phyloP scores from a whole-genome alignment of 2,329 filamentous ascomycete genomes.

The Onygenales sp. region DNA sequence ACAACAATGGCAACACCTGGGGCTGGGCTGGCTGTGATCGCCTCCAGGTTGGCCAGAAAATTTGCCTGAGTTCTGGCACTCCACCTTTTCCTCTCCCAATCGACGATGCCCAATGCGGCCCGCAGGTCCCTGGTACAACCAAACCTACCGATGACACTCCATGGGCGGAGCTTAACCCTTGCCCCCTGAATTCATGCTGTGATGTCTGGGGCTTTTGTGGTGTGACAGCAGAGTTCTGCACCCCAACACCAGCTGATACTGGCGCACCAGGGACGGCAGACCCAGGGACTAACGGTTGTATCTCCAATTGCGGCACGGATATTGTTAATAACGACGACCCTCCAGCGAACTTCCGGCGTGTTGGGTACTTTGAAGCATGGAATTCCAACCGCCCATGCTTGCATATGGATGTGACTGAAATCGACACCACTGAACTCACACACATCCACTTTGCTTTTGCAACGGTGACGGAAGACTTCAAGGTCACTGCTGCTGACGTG shows the following conservation, averaged over 20 bases:
- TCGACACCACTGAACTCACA: conserved; percentile 16
- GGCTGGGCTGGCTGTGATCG: conserved; percentile 31
- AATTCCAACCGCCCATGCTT: conserved; percentile 22
- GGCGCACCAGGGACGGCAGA: conserved; percentile 29
- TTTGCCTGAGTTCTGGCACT: conserved; percentile 33
- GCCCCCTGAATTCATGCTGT: conserved; percentile 36
- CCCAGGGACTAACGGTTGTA: conserved; percentile 26
- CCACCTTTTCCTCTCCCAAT: conserved; percentile 33
- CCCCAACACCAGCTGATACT: conserved; percentile 11
- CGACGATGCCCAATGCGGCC: conserved; percentile 36
- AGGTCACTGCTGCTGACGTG: conserved; percentile 15
- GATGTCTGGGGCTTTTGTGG: conserved; percentile 32
- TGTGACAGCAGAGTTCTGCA: conserved; percentile 36
- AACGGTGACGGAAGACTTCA: conserved; percentile 22
- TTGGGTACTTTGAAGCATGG: conserved; percentile 26
- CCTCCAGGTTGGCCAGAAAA: conserved; percentile 20
- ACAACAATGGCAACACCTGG: conserved; percentile 37
- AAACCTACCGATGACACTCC: conserved; percentile 23
- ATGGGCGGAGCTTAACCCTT: conserved; percentile 35
- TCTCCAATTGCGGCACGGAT: conserved; percentile 33
- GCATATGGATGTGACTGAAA: conserved; percentile 14
- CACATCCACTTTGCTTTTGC: conserved; percentile 31
- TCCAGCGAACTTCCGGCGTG: conserved; percentile 12
- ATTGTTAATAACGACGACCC: conserved; percentile 19
- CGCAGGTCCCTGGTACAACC: conserved; percentile 32